Percentiles rank a stretch among this genome's conserved stretches.
Conservation (phyloP, 2,329 filamentous ascomycete species). For the Dryadomyces quercivorus region DNA sequence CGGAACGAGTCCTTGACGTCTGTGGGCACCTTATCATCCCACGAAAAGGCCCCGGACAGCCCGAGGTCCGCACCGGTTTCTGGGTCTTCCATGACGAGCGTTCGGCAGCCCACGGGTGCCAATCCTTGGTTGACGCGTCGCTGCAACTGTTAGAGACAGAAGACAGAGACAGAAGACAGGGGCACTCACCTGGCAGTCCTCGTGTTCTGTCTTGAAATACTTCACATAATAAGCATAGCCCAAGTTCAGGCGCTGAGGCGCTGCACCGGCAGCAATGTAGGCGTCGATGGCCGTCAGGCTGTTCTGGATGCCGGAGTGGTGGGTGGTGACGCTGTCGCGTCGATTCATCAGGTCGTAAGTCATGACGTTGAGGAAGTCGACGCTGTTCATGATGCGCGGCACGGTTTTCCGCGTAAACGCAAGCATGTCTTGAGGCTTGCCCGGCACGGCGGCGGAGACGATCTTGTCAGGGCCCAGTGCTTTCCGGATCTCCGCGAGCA, state of each 20-base stretch:
- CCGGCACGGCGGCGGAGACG: slow-evolving; percentile 57
- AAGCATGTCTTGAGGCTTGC: slow-evolving; percentile 51
- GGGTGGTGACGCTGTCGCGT: slow-evolving; percentile 51
- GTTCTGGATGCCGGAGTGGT: slow-evolving; percentile 47
- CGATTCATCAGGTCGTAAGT: slow-evolving; percentile 64
- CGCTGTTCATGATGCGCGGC: slow-evolving; percentile 42
- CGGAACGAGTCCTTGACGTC: slow-evolving; percentile 45
- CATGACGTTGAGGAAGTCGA: slow-evolving; percentile 63
- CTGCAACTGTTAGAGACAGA: not conserved
- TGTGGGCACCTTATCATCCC: slow-evolving; percentile 39
- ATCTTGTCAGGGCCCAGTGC: slow-evolving; percentile 45
- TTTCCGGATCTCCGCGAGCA: slow-evolving; percentile 45
- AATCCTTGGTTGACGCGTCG: not conserved
- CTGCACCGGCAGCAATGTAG: slow-evolving; percentile 46
- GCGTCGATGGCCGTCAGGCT: slow-evolving; percentile 43
- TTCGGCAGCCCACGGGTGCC: slow-evolving; percentile 44
- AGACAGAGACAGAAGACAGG: not conserved
- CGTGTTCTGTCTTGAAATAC: slow-evolving; percentile 45
- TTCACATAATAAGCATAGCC: slow-evolving; percentile 61
- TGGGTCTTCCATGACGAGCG: slow-evolving; percentile 45
- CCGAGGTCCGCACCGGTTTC: slow-evolving; percentile 47
- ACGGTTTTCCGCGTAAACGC: slow-evolving; percentile 47
- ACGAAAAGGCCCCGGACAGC: slow-evolving; percentile 42
- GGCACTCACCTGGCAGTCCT: slow-evolving; percentile 17
- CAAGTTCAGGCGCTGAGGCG: slow-evolving; percentile 45